Conservation (phyloP, 306 rosid species). For the apple (Malus domestica) region ASM211411v1 NC_041792.1:644001-644500, state of each 20-base stretch:
- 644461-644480: too few species aligned
- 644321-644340: too few species aligned
- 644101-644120: not conserved
- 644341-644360: not conserved
- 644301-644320: conserved; percentile 2
- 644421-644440: not conserved
- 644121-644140: not conserved
- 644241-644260: not conserved
- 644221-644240: conserved; percentile 34
- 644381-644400: too few species aligned
- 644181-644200: conserved; percentile 35
- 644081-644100: conserved; percentile 8
- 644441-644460: too few species aligned
- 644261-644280: conserved; percentile 1
- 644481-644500: too few species aligned
- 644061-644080: not conserved
- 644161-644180: conserved; percentile 19
- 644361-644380: not conserved
- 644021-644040: not conserved
- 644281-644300: not conserved
- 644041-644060: not conserved
- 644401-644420: not conserved
- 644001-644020: not conserved
- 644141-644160: not conserved
- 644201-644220: conserved; percentile 26